Conservation (phyloP, 371 early-diverging fungal genomes). For the Mucor sp. region DNA sequence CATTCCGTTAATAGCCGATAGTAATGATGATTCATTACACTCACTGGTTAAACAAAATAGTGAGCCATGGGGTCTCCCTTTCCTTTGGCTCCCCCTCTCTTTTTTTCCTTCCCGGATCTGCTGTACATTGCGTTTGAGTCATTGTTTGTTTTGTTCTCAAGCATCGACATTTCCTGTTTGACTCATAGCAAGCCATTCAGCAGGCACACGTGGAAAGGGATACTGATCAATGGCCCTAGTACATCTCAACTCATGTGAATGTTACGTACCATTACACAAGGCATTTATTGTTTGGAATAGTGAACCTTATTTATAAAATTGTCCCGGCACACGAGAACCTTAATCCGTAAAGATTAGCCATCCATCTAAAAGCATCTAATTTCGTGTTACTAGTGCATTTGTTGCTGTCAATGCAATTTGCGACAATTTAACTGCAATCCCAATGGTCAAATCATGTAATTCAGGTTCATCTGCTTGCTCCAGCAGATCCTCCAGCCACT, state of each 20-base stretch:
- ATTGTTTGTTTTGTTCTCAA: background rate
- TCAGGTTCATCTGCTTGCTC: constrained; percentile 3
- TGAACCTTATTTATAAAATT: background rate
- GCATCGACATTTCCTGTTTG: background rate
- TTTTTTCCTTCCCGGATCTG: background rate
- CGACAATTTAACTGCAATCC: constrained; percentile 7
- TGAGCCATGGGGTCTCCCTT: background rate
- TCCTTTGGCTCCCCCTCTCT: background rate
- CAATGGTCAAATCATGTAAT: constrained; percentile 12
- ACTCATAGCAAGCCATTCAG: background rate
- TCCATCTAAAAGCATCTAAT: too few relatives aligned
- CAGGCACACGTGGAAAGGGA: background rate
- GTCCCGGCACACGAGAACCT: background rate
- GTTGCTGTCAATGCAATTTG: constrained; percentile 18
- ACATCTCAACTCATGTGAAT: constrained; percentile 24
- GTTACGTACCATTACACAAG: constrained; percentile 10
- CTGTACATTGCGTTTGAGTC: background rate
- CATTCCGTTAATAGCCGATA: constrained; percentile 35
- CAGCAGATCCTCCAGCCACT: constrained; percentile 42
- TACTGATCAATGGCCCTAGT: background rate
- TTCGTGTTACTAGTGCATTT: background rate
- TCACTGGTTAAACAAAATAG: background rate
- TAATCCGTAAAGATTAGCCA: constrained; percentile 9
- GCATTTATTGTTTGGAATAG: background rate
- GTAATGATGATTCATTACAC: background rate